Evolutionary conservation across 169 alveolate species (phyloP), one percentile per base, ranked within the genome.

Genomic region (Cyclospora cayetanensis): DNA sequence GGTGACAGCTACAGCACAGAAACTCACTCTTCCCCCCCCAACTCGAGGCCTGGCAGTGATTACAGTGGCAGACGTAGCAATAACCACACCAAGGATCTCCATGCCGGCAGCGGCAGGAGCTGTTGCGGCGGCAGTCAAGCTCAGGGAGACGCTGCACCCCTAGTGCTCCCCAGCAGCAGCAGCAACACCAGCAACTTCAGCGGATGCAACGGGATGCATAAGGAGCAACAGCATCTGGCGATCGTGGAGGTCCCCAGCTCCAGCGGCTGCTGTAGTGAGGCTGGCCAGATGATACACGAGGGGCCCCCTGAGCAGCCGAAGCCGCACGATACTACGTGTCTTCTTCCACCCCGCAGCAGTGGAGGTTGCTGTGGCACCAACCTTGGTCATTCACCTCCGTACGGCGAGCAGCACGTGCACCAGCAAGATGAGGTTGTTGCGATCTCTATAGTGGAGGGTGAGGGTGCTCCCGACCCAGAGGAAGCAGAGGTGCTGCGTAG

Each of bases 401-500:
- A n/a, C n/a, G n/a, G n/a, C n/a, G n/a, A n/a, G 46, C 60, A 85
- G 74, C 41, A 15, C n/a, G 80, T 15, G 68, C 77, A 50, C 22
- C 52, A 12, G 83, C 39, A 31, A 39, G 92, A 77, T n/a, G 85
- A 22, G 41, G n/a, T 42, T 74, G 85, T 74, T 25, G 27, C 25
- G 22, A 42, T 74, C 22, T 63, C 41, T 39, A 25, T 74, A 39
- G 41, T 37, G 85, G 25, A 9, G 84, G 84, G 20, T 1, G 43
- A 27, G 53, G 46, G 85, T 3, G 4, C 1, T 35, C 15, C 85
- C 25, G 25, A 39, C 1, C 2, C 85, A 27, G 85, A 74, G 11
- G 85, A 35, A 25, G 41, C 53, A 11, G 66, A 63, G 41, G 66
- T 42, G 85, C 85, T 74, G 29, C 85, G 86, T 31, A 42, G 86